Conservation (phyloP, 2,329 filamentous ascomycete genomes). For the Fusarium multiceps region DNA sequence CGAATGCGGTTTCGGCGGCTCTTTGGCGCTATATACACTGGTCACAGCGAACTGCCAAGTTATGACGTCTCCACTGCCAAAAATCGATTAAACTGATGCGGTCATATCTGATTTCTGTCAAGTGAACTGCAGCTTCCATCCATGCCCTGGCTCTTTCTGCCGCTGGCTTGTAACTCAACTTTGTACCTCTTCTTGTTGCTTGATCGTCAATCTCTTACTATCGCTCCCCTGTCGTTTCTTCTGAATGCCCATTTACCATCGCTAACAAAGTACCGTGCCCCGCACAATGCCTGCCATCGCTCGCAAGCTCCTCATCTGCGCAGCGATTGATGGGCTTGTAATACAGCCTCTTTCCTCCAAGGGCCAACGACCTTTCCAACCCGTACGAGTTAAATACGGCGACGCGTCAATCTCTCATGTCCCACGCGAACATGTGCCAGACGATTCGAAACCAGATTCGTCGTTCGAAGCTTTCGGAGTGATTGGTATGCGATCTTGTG, state of each 20-base stretch:
- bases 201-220: conserved; percentile 5
- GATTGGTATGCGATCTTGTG: conserved; percentile 58
- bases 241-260: conserved; percentile 16
- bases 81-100: conserved; percentile 36
- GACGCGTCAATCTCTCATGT: conserved; percentile 61
- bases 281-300: conserved; percentile 77
- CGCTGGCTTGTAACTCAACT: conserved; percentile 2
- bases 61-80: conserved; percentile 42
- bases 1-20: conserved; percentile 42
- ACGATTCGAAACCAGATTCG: conserved; percentile 57
- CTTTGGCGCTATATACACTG: conserved; percentile 8
- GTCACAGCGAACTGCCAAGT: conserved; percentile 32
- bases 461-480: conserved; percentile 71
- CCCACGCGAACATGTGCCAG: conserved; percentile 59
- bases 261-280: conserved; percentile 25
- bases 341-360: conserved; percentile 76
- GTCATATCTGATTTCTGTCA: conserved; percentile 36
- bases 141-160: conserved; percentile 1
- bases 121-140: conserved; percentile 20
- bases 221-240: conserved; percentile 9
- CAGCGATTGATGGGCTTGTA: conserved; percentile 84
- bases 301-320: conserved; percentile 83
- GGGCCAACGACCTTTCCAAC: conserved; percentile 65
- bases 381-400: conserved; percentile 77
- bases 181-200: background rate